These are phyloP conservation scores for Russula emetica DNA, from an alignment of 768 basidiomycete genomes.

Conservation along the genomic window DNA sequence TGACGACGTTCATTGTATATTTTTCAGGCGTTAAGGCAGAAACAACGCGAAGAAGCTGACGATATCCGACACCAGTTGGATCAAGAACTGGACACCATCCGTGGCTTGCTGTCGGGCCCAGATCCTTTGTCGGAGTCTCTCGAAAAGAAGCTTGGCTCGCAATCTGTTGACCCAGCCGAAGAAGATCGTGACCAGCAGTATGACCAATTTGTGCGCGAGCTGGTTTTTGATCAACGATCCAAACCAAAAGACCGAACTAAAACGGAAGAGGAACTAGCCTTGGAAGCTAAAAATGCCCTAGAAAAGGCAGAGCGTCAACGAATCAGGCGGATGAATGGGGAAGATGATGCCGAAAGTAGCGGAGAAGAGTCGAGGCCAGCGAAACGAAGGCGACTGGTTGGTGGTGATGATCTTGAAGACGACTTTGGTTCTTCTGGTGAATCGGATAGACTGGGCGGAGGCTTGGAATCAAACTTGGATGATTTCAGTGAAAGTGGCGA, in stretches of 20 bases:
- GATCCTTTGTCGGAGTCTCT: conserved; percentile 42
- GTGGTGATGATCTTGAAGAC: conserved; percentile 89
- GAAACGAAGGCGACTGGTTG: conserved; percentile 54
- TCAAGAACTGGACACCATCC: conserved; percentile 77
- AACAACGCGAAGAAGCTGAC: conserved; percentile 81
- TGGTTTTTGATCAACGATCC: conserved; percentile 89
- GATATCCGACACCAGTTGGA: conserved; percentile 85
- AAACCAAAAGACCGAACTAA: conserved; percentile 94
- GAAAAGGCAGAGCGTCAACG: conserved; percentile 82
- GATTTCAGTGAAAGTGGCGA: conserved; percentile 20
- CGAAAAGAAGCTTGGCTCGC: conserved; percentile 10
- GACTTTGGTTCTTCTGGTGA: conserved; percentile 51
- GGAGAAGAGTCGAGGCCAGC: conserved; percentile 50
- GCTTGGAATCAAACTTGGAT: conserved; percentile 31
- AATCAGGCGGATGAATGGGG: conserved; percentile 78
- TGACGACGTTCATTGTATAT: background rate
- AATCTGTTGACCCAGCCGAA: background rate
- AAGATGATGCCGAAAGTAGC: conserved; percentile 58
- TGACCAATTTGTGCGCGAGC: conserved; percentile 86
- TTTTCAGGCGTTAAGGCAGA: conserved; percentile 75
- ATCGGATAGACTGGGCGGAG: conserved; percentile 34
- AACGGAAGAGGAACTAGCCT: conserved; percentile 90
- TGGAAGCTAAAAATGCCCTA: conserved; percentile 81
- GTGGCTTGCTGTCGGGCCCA: conserved; percentile 60
- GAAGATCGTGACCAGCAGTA: conserved; percentile 62